Evolutionary conservation across 148 eudicot genomes (phyloP).

Genomic region (Heliosperma pusillum): DNA sequence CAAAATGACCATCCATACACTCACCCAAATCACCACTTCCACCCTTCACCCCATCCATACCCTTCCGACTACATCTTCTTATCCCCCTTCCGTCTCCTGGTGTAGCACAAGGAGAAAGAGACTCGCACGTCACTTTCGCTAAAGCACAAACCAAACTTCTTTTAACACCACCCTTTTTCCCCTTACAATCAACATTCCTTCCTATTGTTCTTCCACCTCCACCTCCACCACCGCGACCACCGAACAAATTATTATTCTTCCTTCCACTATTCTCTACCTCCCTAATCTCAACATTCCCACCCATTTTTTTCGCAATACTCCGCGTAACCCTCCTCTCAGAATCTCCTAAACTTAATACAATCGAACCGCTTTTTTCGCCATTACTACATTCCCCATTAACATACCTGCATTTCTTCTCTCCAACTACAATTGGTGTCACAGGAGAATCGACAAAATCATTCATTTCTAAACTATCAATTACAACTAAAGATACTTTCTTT

Average conservation of each 20-base stretch:
- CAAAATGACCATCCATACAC: constrained; percentile 2
- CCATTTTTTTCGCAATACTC: constrained; percentile 21
- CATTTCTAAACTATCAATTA: background rate
- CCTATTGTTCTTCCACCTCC: constrained; percentile 9
- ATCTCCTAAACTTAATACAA: constrained; percentile 7
- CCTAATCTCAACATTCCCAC: constrained; percentile 5
- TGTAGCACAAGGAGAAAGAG: constrained; percentile 11
- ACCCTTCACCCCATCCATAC: constrained; percentile 9
- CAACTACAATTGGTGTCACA: constrained; percentile 23
- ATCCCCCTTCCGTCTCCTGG: constrained; percentile 4
- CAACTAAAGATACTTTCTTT: background rate
- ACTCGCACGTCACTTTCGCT: background rate
- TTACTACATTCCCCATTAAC: background rate
- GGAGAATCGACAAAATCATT: constrained; percentile 18
- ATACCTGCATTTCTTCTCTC: constrained; percentile 7
- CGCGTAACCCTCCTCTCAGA: constrained; percentile 20
- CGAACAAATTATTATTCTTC: constrained; percentile 5
- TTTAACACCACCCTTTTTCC: background rate
- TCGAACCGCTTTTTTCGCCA: constrained; percentile 10
- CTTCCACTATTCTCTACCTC: background rate
- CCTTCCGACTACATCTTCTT: background rate
- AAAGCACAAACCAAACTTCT: constrained; percentile 17
- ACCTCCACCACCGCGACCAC: background rate
- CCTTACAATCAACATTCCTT: background rate
- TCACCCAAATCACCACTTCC: background rate